Percentiles rank a stretch among this genome's conserved stretches.
These are phyloP conservation scores for Umbilicaria muhlenbergii DNA, from an alignment of 495 filamentous ascomycete genomes.

Conservation along the genomic window DNA sequence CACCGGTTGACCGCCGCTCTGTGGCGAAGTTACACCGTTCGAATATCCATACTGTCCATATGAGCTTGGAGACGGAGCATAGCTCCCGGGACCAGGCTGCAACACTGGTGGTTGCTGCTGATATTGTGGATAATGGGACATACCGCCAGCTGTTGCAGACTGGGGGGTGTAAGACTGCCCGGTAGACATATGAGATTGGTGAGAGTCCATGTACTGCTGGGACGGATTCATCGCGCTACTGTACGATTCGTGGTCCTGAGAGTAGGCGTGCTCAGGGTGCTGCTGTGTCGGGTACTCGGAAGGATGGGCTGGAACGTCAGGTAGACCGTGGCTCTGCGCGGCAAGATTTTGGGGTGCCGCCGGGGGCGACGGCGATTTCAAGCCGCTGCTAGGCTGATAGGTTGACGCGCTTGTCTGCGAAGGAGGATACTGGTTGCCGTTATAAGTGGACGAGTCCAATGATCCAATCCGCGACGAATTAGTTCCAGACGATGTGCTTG, in stretches of 20 bases:
- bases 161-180: slow-evolving; percentile 68
- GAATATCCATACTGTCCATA: slow-evolving; percentile 62
- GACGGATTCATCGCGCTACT: slow-evolving; percentile 55
- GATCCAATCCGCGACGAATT: slow-evolving; percentile 44
- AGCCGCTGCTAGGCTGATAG: slow-evolving; percentile 10
- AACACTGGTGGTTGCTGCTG: slow-evolving; percentile 63
- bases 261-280: slow-evolving; percentile 6
- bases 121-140: slow-evolving; percentile 54
- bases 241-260: slow-evolving; percentile 1
- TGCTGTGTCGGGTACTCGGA: slow-evolving; percentile 6
- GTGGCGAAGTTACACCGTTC: slow-evolving; percentile 61
- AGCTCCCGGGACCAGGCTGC: slow-evolving; percentile 60
- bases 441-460: slow-evolving; percentile 35
- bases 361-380: slow-evolving; percentile 27
- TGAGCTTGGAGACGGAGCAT: slow-evolving; percentile 42
- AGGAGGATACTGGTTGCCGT: slow-evolving; percentile 28
- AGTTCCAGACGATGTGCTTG: slow-evolving; percentile 43
- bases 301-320: slow-evolving; percentile 8
- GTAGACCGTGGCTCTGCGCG: slow-evolving; percentile 6
- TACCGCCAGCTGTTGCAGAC: slow-evolving; percentile 59
- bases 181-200: slow-evolving; percentile 65
- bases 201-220: slow-evolving; percentile 71
- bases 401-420: slow-evolving; percentile 14
- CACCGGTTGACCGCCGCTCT: slow-evolving; percentile 48
- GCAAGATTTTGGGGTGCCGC: slow-evolving; percentile 20